Percentiles rank a stretch among this genome's conserved stretches.
phyloP scores from a whole-genome alignment of 2,329 filamentous ascomycete species.

The Monilinia aucupariae region DNA sequence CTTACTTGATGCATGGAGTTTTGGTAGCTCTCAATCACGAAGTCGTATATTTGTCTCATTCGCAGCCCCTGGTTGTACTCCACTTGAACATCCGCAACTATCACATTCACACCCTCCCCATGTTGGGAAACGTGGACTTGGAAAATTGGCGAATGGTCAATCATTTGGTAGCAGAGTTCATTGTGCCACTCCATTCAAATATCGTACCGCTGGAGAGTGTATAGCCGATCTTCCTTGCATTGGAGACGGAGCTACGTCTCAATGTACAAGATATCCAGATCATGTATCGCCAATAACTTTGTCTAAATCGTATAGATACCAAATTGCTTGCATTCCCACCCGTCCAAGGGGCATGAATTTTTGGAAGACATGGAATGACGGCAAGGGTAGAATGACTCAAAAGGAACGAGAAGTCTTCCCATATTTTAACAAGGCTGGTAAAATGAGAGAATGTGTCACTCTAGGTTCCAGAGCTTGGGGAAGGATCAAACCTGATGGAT shows the following conservation, averaged over 20 bases:
- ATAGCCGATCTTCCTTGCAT: slow-evolving; percentile 58
- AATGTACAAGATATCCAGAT: slow-evolving; percentile 62
- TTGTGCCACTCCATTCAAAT: slow-evolving; percentile 54
- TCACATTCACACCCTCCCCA: slow-evolving; percentile 57
- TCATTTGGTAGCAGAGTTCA: slow-evolving; percentile 51
- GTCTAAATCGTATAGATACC: slow-evolving; percentile 23
- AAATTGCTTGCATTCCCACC: slow-evolving; percentile 55
- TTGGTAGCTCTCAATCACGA: slow-evolving; percentile 60
- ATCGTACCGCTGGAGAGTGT: slow-evolving; percentile 48
- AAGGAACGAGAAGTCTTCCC: slow-evolving; percentile 42
- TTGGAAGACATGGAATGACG: slow-evolving; percentile 40
- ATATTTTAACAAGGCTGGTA: slow-evolving; percentile 23
- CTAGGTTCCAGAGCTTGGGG: slow-evolving; percentile 40
- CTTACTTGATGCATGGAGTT: slow-evolving; percentile 63
- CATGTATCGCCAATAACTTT: slow-evolving; percentile 49
- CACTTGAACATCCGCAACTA: slow-evolving; percentile 50
- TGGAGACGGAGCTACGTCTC: slow-evolving; percentile 53
- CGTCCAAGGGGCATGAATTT: slow-evolving; percentile 52
- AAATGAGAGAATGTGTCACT: slow-evolving; percentile 21
- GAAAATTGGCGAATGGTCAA: slow-evolving; percentile 54
- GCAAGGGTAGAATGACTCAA: slow-evolving; percentile 36
- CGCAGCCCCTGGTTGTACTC: slow-evolving; percentile 57
- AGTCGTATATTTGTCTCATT: slow-evolving; percentile 66
- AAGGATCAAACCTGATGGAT: slow-evolving; percentile 45
- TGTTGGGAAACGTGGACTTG: slow-evolving; percentile 42